Evolutionary conservation across 768 basidiomycete species (phyloP).

Genomic region (Suillus hirtellus): DNA sequence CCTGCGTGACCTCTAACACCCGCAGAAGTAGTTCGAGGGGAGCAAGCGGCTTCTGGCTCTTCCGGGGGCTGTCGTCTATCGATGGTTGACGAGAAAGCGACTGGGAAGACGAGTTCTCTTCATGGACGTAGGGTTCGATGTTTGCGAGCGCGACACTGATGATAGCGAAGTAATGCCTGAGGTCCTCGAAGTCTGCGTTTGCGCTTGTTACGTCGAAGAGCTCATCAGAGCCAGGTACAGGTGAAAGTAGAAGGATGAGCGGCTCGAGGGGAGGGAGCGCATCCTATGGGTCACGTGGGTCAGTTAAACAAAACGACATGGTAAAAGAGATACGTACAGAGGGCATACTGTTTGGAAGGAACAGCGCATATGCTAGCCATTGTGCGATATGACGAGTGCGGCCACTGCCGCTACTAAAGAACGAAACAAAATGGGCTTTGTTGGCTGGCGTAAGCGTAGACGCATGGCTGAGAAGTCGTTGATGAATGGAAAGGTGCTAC

Average conservation of each 20-base stretch:
- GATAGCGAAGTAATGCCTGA: conserved; percentile 55
- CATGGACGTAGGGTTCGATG: conserved; percentile 54
- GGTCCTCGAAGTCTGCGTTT: conserved; percentile 60
- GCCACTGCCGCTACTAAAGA: conserved; percentile 52
- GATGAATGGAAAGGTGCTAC: conserved; percentile 51
- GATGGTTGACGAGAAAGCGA: conserved; percentile 14
- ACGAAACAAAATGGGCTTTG: conserved; percentile 49
- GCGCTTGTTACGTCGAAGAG: conserved; percentile 56
- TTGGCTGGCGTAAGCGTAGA: conserved; percentile 45
- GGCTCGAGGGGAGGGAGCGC: conserved; percentile 52
- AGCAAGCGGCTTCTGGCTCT: conserved; percentile 33
- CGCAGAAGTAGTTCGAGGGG: conserved; percentile 50
- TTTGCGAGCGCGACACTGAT: conserved; percentile 61
- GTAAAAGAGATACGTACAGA: conserved; percentile 18
- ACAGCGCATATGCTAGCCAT: conserved; percentile 50
- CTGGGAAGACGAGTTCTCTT: conserved; percentile 38
- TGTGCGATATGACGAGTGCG: conserved; percentile 56
- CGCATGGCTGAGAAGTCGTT: conserved; percentile 44
- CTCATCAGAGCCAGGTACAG: conserved; percentile 39
- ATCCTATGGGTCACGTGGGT: conserved; percentile 33
- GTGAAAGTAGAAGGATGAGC: conserved; percentile 51
- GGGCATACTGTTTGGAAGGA: conserved; percentile 10
- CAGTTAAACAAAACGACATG: neutral
- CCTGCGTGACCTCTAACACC: conserved; percentile 54
- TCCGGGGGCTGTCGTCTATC: conserved; percentile 27